Evolutionary conservation across 2,329 filamentous ascomycete species (phyloP).

Genomic region (Purpureocillium takamizusanense): DNA sequence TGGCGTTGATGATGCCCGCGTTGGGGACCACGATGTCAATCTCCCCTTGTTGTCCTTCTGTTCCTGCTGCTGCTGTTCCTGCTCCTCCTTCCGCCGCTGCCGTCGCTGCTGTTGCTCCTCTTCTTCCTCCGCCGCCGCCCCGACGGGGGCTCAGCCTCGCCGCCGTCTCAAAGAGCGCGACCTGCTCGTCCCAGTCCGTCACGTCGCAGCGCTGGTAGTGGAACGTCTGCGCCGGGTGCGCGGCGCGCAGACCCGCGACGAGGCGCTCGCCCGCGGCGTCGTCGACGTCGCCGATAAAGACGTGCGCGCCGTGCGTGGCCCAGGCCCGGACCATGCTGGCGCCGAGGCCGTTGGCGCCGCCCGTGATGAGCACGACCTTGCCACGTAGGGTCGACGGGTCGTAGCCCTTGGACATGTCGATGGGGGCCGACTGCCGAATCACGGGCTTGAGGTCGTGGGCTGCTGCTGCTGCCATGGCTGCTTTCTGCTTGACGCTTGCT

Average conservation of each 20-base stretch:
- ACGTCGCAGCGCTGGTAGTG: constrained; percentile 56
- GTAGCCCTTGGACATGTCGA: constrained; percentile 35
- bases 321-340: constrained; percentile 43
- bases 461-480: background rate
- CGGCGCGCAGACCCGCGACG: constrained; percentile 39
- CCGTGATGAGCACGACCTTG: constrained; percentile 56
- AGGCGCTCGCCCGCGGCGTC: constrained; percentile 42
- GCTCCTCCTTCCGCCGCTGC: too few species aligned
- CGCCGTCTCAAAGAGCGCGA: constrained; percentile 52
- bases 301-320: constrained; percentile 46
- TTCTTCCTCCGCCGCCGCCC: too few species aligned
- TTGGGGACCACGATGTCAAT: constrained; percentile 59
- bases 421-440: constrained; percentile 28
- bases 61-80: too few species aligned
- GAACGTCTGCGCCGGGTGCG: constrained; percentile 29
- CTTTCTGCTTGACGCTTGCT: background rate
- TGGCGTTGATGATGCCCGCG: constrained; percentile 45
- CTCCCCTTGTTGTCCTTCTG: constrained; percentile 20
- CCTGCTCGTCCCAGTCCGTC: constrained; percentile 54
- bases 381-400: constrained; percentile 34
- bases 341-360: constrained; percentile 53
- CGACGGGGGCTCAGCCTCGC: constrained; percentile 34
- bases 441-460: constrained; percentile 11
- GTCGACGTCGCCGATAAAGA: constrained; percentile 57
- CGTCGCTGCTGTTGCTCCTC: too few species aligned